Evolutionary conservation across 352 stramenopile species (phyloP).

Genomic region (Phytopythium montanum): DNA sequence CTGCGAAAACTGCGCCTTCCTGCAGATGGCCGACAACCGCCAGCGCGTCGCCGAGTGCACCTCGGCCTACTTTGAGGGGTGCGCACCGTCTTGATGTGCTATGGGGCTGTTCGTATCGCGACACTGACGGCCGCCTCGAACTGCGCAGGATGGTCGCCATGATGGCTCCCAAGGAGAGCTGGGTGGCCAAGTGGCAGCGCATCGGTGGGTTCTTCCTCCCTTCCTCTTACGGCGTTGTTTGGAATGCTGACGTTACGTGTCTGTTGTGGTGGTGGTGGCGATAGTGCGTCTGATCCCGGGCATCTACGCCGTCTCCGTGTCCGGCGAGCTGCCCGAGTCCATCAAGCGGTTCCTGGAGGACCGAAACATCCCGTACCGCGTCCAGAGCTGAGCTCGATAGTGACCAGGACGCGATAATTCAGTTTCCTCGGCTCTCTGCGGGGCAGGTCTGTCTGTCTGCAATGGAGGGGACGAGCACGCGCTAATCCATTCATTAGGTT

Average conservation of each 20-base stretch:
- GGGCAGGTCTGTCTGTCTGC: too few relatives aligned
- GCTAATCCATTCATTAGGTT: not conserved
- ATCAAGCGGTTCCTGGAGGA: conserved; percentile 89
- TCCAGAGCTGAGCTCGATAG: conserved; percentile 40
- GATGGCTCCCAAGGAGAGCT: conserved; percentile 88
- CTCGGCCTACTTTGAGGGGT: conserved; percentile 88
- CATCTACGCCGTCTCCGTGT: conserved; percentile 87
- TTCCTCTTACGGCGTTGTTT: too few relatives aligned
- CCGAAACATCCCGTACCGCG: conserved; percentile 83
- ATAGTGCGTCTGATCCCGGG: conserved; percentile 75
- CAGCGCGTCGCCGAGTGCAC: conserved; percentile 87
- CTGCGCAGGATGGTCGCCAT: conserved; percentile 78
- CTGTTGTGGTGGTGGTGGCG: not conserved
- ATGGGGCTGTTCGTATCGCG: too few relatives aligned
- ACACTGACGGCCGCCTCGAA: not conserved
- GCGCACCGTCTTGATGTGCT: not conserved
- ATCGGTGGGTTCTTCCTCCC: conserved; percentile 57
- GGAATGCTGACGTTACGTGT: not conserved
- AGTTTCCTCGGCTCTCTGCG: too few relatives aligned
- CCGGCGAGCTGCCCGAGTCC: conserved; percentile 78
- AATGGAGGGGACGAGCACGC: too few relatives aligned
- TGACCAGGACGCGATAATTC: not conserved
- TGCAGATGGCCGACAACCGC: conserved; percentile 89
- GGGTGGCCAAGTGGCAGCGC: conserved; percentile 88
- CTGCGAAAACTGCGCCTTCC: conserved; percentile 87